These are phyloP conservation scores for Dothideomycetes sp. DNA, from an alignment of 2,329 filamentous ascomycete genomes.

Conservation along the genomic window DNA sequence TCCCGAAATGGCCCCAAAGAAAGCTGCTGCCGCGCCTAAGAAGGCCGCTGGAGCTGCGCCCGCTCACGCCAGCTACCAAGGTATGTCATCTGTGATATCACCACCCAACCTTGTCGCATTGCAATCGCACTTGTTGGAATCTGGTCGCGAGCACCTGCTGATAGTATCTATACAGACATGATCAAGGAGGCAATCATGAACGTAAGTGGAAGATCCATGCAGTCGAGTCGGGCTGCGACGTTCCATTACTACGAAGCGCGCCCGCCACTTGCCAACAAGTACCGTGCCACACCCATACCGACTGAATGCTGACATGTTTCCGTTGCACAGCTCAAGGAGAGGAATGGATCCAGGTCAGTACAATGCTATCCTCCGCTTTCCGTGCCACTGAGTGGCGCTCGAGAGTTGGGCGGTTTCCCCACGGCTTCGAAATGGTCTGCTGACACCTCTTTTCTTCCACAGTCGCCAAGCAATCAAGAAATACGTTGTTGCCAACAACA, in stretches of 20 bases:
- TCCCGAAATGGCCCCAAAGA: constrained; percentile 54
- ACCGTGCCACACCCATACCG: constrained; percentile 18
- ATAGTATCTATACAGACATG: constrained; percentile 49
- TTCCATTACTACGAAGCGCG: constrained; percentile 33
- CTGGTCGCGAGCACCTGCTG: constrained; percentile 42
- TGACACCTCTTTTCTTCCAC: constrained; percentile 22
- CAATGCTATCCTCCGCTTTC: constrained; percentile 17
- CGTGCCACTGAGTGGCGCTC: not conserved
- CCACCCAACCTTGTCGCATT: constrained; percentile 28
- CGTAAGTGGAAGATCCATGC: constrained; percentile 43
- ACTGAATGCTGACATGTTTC: constrained; percentile 35
- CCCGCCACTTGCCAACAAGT: constrained; percentile 18
- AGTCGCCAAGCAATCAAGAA: constrained; percentile 66
- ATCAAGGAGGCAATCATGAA: constrained; percentile 61
- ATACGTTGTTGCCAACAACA: constrained; percentile 63
- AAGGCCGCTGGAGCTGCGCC: constrained; percentile 43
- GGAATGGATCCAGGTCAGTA: constrained; percentile 58
- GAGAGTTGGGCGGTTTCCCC: not conserved
- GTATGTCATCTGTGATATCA: constrained; percentile 32
- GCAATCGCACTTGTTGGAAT: constrained; percentile 18
- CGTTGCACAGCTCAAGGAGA: constrained; percentile 52
- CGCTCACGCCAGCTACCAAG: constrained; percentile 55
- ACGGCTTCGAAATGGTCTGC: constrained; percentile 14
- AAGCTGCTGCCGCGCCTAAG: constrained; percentile 42
- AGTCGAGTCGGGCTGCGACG: not conserved